Percentiles rank a stretch among this genome's conserved stretches.
Evolutionary conservation across 2,329 filamentous ascomycete genomes (phyloP).

Genomic region (Dendryphion nanum): DNA sequence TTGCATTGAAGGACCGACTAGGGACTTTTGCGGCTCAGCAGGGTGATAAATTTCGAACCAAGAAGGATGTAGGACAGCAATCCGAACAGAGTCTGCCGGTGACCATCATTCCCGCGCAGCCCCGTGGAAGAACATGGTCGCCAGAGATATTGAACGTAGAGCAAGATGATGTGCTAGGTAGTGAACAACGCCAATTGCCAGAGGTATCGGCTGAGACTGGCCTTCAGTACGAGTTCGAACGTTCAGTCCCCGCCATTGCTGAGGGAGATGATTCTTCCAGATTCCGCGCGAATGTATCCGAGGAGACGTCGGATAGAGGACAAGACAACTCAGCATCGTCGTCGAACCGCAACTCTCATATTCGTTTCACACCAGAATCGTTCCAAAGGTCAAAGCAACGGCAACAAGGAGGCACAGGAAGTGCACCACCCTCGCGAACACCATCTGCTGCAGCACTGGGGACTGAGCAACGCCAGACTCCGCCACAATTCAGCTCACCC

Average conservation of each 20-base stretch:
- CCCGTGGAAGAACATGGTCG: constrained; percentile 56
- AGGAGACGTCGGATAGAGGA: no score
- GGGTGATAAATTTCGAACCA: constrained; percentile 44
- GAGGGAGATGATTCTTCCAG: constrained; percentile 3
- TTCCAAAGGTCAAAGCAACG: constrained; percentile 10
- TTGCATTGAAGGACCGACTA: constrained; percentile 45
- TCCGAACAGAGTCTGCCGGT: constrained; percentile 51
- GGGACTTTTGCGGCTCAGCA: constrained; percentile 52
- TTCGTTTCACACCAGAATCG: constrained; percentile 24
- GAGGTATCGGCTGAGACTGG: constrained; percentile 14
- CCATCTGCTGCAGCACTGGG: constrained; percentile 11
- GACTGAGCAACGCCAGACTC: constrained; percentile 12
- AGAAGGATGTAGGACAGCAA: constrained; percentile 30
- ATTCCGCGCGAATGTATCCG: no score
- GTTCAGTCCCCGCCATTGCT: constrained; percentile 5
- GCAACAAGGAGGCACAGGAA: not conserved
- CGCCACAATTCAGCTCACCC: not conserved
- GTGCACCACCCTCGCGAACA: not conserved
- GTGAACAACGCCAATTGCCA: not conserved
- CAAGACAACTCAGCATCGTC: constrained; percentile 1
- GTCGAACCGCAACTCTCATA: constrained; percentile 18
- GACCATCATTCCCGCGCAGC: constrained; percentile 61
- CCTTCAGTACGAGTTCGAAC: constrained; percentile 1
- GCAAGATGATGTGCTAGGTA: constrained; percentile 13
- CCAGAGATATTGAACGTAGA: constrained; percentile 38